These are phyloP conservation scores for Bauhinia variegata DNA, from an alignment of 306 rosid species.

Conservation along the genomic window DNA sequence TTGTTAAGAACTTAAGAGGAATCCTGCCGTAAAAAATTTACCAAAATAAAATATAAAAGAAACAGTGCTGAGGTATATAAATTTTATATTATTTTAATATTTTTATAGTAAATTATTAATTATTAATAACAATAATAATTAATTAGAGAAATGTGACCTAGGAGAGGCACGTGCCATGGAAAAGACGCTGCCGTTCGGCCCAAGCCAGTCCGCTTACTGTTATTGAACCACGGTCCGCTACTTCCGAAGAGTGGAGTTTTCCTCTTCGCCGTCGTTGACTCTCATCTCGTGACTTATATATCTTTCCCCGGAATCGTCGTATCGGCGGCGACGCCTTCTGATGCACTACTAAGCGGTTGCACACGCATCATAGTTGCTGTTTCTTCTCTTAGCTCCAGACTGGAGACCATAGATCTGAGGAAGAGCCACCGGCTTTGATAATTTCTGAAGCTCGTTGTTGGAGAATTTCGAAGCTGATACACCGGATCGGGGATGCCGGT, in stretches of 20 bases:
- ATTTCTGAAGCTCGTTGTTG: conserved; percentile 8
- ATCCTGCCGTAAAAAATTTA: too few relatives aligned
- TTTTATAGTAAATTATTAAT: too few relatives aligned
- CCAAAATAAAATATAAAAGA: too few relatives aligned
- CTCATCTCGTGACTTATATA: conserved; percentile 3
- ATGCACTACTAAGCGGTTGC: background rate
- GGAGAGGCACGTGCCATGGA: conserved; percentile 15
- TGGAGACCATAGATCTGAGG: conserved; percentile 34
- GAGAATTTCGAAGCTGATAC: conserved; percentile 47
- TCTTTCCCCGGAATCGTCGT: background rate
- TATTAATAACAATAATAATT: too few relatives aligned
- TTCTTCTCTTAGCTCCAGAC: conserved; percentile 14
- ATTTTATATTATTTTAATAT: too few relatives aligned
- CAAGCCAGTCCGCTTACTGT: background rate
- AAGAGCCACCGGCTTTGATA: conserved; percentile 7
- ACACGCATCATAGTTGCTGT: background rate
- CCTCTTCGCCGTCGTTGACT: background rate
- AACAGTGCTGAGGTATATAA: too few relatives aligned
- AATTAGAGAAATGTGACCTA: too few relatives aligned
- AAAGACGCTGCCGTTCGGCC: too few relatives aligned
- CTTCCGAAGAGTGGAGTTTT: background rate
- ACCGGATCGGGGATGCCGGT: conserved; percentile 77
- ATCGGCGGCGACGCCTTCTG: conserved; percentile 22
- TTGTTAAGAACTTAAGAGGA: too few relatives aligned
- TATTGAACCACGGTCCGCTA: background rate